Conservation (phyloP, 768 basidiomycete genomes). For the Lentinula raphanica region DNA sequence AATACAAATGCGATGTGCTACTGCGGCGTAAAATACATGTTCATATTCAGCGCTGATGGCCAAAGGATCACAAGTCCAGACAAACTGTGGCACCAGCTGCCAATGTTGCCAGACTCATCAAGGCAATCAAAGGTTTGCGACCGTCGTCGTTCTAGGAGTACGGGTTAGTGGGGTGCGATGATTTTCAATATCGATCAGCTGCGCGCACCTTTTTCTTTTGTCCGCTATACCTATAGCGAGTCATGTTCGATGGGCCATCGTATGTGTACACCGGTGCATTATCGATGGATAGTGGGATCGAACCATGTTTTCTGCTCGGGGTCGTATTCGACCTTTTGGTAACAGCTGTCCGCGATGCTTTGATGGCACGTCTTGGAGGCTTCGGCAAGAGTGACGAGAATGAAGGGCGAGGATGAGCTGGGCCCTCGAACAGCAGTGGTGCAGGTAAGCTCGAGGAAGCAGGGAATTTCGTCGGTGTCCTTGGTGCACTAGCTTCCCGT, state of each 20-base stretch:
- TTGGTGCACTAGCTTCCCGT: not conserved
- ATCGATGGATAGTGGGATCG: not conserved
- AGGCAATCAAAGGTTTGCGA: not conserved
- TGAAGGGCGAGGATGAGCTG: conserved; percentile 28
- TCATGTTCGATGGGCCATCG: conserved; percentile 4
- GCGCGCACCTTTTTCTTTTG: conserved; percentile 2
- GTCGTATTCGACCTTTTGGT: not conserved
- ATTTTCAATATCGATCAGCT: not conserved
- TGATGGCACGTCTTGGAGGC: not conserved
- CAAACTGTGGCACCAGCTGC: not conserved
- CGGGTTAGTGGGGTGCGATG: not conserved
- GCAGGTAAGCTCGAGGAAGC: conserved; percentile 23
- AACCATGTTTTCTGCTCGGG: not conserved
- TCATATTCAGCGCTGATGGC: not conserved
- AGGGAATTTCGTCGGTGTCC: not conserved
- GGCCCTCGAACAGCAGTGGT: conserved; percentile 45
- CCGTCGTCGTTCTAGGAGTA: not conserved
- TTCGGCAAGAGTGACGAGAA: not conserved
- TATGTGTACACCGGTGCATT: not conserved
- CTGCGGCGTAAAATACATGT: not conserved
- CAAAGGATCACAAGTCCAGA: not conserved
- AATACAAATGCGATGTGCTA: not conserved
- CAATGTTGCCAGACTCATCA: not conserved
- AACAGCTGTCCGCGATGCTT: not conserved
- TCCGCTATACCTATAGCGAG: conserved; percentile 2